phyloP scores from a whole-genome alignment of 176 grass and related monocot species.

The Paspalum vaginatum region DNA sequence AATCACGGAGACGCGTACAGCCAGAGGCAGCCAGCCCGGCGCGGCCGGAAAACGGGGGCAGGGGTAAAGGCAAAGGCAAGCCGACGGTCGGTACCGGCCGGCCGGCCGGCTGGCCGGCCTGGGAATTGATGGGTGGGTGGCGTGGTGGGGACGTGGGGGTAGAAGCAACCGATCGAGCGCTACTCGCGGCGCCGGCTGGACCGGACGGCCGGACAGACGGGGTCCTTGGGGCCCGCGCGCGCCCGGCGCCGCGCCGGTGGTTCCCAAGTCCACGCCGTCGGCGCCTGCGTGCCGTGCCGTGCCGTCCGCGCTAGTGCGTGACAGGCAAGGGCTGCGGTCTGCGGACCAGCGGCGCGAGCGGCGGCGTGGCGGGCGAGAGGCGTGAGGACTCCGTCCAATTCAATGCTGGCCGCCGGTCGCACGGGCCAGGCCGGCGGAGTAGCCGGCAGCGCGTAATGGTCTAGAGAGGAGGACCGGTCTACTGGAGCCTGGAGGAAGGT shows the following conservation, averaged over 20 bases:
- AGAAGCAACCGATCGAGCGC: too few species aligned
- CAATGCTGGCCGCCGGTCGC: slow-evolving; percentile 28
- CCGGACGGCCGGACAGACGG: neutral
- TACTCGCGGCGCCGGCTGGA: neutral
- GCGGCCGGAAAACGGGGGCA: slow-evolving; percentile 17
- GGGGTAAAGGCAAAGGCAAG: slow-evolving; percentile 5
- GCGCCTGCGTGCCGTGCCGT: neutral
- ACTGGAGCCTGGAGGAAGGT: too few species aligned
- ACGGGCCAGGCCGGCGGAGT: neutral
- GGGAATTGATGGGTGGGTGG: too few species aligned
- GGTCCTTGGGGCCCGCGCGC: too few species aligned
- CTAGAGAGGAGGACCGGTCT: neutral
- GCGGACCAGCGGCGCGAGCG: neutral
- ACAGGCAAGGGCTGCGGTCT: slow-evolving; percentile 13
- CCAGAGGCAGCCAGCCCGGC: neutral
- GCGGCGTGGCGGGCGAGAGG: neutral
- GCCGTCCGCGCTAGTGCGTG: slow-evolving; percentile 30
- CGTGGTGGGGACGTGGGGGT: too few species aligned
- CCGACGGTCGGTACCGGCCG: slow-evolving; percentile 20
- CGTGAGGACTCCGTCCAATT: neutral
- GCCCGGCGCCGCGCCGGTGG: slow-evolving; percentile 28
- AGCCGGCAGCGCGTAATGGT: neutral
- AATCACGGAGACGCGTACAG: slow-evolving; percentile 16
- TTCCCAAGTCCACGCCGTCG: slow-evolving; percentile 37
- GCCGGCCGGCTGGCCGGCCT: neutral